Evolutionary conservation across 352 stramenopile species (phyloP), one percentile per base, ranked within the genome.

Genomic region (Pythium utonaiense): DNA sequence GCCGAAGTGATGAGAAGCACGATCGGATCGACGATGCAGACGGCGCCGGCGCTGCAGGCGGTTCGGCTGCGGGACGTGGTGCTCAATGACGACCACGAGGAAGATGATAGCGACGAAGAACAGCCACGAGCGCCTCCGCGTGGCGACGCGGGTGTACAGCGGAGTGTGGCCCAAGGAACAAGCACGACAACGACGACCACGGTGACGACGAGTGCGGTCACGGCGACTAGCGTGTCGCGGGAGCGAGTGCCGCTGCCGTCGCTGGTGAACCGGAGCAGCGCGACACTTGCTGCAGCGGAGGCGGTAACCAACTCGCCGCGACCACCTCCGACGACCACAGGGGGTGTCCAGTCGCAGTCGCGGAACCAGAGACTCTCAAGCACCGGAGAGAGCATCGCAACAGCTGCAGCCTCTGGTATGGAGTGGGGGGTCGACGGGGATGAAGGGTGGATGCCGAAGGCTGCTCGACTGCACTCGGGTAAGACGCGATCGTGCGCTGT

Each of bases 391-490:
- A 42, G 1, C 6, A n/a, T 5, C 8, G 44, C 28, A 17, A 27
- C 8, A 4, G 6, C 42, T 1, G 28, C 13, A 16, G 36, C 42
- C 1, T 30, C 24, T 5, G 61, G 62, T 3, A 51, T 60, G 19
- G 67, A 74, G 28, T 74, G 67, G 67, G 55, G 55, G 24, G 34
- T 66, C 9, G 68, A 79, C 21, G 40, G 55, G n/a, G 82, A 87
- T 19, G 83, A 92, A 64, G 81, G 78, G 1, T 95, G 86, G 86
- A 91, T 95, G 77, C 84, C 86, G 42, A 93, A 93, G 33, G 78
- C 86, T 0, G 84, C 84, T 10, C 74, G 81, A 3, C 62, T 95
- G 3, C 86, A 95, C 57, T 89, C 80, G 21, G 86, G 86, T 36
- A 88, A 90, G 53, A 85, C 84, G 6, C 74, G 81, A 31, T 79